Evolutionary conservation across 2,329 filamentous ascomycete species (phyloP).

Genomic region (Penicillium sp.): DNA sequence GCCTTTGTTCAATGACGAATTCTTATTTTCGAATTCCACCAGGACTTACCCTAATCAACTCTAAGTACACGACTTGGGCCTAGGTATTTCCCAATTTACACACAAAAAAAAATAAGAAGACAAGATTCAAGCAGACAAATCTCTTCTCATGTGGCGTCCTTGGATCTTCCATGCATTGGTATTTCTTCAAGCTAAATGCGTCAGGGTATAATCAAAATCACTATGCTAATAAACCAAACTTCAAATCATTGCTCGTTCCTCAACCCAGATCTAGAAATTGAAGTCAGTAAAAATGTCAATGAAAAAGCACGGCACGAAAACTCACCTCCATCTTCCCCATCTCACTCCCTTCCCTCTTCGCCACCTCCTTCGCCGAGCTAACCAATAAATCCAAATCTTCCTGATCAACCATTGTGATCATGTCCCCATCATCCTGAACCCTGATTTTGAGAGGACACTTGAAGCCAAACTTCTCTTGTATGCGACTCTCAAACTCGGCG

Average conservation of each 20-base stretch:
- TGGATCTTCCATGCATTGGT: background rate
- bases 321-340: conserved; percentile 95
- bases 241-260: conserved; percentile 33
- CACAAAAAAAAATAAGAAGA: background rate
- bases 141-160: background rate
- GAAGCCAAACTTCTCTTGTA: conserved; percentile 84
- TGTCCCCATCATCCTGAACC: conserved; percentile 87
- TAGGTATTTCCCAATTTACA: too few relatives aligned
- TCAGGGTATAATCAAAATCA: conserved; percentile 21
- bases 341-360: conserved; percentile 72
- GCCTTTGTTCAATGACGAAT: background rate
- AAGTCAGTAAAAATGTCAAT: conserved; percentile 2
- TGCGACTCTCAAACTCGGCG: conserved; percentile 72
- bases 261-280: conserved; percentile 45
- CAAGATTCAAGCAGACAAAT: background rate
- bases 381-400: conserved; percentile 93
- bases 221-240: conserved; percentile 7
- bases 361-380: conserved; percentile 65
- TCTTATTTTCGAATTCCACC: too few relatives aligned
- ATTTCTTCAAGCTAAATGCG: conserved; percentile 7
- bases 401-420: conserved; percentile 96
- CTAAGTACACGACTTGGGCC: too few relatives aligned
- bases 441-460: conserved; percentile 68
- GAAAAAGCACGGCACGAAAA: conserved; percentile 15
- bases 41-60: too few relatives aligned